Percentiles rank a stretch among this genome's conserved stretches.
phyloP scores from a whole-genome alignment of 345 rosid genomes.

The Linum trigynum region DNA sequence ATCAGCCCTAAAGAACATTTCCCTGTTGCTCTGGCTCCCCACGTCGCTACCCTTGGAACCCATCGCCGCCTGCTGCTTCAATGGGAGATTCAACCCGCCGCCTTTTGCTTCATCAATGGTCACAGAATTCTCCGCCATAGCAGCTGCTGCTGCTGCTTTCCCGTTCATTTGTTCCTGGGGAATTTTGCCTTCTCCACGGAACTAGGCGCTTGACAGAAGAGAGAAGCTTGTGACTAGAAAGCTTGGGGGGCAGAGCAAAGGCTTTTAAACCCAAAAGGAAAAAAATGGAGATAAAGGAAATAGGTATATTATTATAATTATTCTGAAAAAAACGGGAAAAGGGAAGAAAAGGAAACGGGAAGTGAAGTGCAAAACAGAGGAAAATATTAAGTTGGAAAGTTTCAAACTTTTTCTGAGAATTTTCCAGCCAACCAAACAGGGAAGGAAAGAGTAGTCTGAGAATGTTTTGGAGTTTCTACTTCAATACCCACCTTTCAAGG shows the following conservation, averaged over 20 bases:
- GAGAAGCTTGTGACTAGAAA: too few species aligned
- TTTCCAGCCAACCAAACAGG: background rate
- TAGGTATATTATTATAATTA: too few species aligned
- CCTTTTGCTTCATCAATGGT: background rate
- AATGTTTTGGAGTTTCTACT: background rate
- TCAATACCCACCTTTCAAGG: too few species aligned
- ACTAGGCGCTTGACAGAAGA: too few species aligned
- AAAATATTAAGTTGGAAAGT: background rate
- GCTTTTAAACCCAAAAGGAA: background rate
- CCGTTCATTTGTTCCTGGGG: constrained; percentile 9
- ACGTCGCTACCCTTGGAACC: constrained; percentile 8
- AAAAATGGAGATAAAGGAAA: background rate
- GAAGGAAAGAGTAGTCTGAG: background rate
- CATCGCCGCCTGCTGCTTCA: constrained; percentile 1
- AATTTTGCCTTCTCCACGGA: background rate
- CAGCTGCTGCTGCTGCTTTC: constrained; percentile 11
- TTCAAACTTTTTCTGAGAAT: background rate
- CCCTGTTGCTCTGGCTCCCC: constrained; percentile 16
- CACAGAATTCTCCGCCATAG: background rate
- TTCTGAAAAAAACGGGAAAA: too few species aligned
- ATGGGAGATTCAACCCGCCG: background rate
- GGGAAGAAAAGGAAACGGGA: too few species aligned
- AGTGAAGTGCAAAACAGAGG: too few species aligned
- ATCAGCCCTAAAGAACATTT: constrained; percentile 22
- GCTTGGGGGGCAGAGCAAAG: background rate